Conservation (phyloP, 768 basidiomycete genomes). For the Suillus hirtellus region DNA sequence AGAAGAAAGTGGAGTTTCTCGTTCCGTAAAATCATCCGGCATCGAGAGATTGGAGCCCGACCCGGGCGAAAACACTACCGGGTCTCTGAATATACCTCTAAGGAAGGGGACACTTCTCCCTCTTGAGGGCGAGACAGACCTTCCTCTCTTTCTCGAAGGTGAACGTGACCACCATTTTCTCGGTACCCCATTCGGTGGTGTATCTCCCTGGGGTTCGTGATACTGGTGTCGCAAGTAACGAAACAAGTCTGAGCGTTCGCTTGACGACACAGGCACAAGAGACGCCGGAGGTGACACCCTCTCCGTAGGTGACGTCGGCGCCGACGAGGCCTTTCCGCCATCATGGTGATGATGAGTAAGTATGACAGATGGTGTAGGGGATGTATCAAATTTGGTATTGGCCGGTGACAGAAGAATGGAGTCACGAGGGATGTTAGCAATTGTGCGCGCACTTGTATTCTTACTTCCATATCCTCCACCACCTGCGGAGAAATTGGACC, state of each 20-base stretch:
- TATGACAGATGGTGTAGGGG: slow-evolving; percentile 4
- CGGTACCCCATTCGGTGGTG: not conserved
- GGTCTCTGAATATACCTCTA: not conserved
- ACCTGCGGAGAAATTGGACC: too few relatives aligned
- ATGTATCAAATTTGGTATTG: not conserved
- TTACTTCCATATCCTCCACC: not conserved
- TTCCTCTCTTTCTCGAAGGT: not conserved
- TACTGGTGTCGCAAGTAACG: not conserved
- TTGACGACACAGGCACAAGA: not conserved
- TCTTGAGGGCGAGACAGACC: not conserved
- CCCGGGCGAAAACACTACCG: not conserved
- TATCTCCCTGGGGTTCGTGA: not conserved
- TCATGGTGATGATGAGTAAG: not conserved
- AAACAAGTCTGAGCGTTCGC: too few relatives aligned
- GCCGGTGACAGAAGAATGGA: not conserved
- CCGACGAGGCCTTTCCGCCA: not conserved
- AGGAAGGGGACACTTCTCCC: not conserved
- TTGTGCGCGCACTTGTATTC: not conserved
- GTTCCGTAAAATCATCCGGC: not conserved
- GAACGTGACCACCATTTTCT: slow-evolving; percentile 4
- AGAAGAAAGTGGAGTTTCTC: not conserved
- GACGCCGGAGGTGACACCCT: not conserved
- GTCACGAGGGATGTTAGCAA: not conserved
- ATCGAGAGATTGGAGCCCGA: not conserved
- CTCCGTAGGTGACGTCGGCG: not conserved